These are phyloP conservation scores for Cutaneotrichosporon arboriforme DNA, from an alignment of 1,284 basidiomycete species.

Conservation along the genomic window DNA sequence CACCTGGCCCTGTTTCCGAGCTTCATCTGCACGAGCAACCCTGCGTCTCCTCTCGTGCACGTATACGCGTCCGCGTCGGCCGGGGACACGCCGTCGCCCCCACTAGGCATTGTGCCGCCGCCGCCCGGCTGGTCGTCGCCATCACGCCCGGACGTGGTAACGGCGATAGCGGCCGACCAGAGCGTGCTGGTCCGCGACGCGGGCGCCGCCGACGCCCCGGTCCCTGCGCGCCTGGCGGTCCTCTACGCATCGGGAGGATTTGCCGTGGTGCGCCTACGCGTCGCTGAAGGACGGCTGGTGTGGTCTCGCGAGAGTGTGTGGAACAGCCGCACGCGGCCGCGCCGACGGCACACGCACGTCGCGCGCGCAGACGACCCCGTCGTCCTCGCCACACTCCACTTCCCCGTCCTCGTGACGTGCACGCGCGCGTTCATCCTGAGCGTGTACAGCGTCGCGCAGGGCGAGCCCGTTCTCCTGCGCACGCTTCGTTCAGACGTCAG, in stretches of 20 bases:
- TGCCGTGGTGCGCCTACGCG: conserved; percentile 30
- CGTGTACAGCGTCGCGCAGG: conserved; percentile 26
- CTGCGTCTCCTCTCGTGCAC: conserved; percentile 41
- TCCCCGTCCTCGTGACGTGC: conserved; percentile 38
- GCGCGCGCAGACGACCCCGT: conserved; percentile 29
- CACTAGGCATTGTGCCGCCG: conserved; percentile 45
- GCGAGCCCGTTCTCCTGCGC: conserved; percentile 21
- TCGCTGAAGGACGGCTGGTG: conserved; percentile 2
- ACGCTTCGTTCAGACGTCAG: conserved; percentile 44
- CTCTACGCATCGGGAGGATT: conserved; percentile 47
- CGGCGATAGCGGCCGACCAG: conserved; percentile 42
- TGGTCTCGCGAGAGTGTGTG: conserved; percentile 34
- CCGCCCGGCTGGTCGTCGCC: conserved; percentile 47
- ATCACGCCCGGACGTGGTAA: conserved; percentile 39
- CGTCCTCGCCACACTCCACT: conserved; percentile 35
- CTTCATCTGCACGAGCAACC: conserved; percentile 43
- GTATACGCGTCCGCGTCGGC: conserved; percentile 24
- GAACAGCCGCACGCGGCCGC: background rate
- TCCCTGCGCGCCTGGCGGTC: conserved; percentile 38
- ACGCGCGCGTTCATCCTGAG: conserved; percentile 37
- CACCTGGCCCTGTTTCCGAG: conserved; percentile 43
- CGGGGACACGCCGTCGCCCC: background rate
- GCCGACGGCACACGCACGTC: background rate
- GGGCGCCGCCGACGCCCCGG: background rate
- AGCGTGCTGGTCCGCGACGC: conserved; percentile 14